Conservation (phyloP, 306 rosid genomes). For the Pterocarpus santalinus region DNA sequence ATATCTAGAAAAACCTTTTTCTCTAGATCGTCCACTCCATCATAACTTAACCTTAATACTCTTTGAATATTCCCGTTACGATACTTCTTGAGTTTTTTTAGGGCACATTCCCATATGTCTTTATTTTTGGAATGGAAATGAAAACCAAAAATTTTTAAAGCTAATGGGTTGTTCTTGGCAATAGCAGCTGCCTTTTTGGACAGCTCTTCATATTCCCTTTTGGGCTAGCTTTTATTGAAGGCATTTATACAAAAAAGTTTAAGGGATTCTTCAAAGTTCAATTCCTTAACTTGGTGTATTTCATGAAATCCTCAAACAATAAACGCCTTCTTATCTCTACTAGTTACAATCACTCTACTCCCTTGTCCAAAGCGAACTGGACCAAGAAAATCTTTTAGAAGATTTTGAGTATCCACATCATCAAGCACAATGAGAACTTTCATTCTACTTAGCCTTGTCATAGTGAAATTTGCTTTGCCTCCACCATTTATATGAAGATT, state of each 20-base stretch:
- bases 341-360: neutral
- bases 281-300: neutral
- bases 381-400: neutral
- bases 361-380: neutral
- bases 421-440: conserved; percentile 11
- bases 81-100: neutral
- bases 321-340: neutral
- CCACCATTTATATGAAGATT: neutral
- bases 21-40: too few relatives aligned
- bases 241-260: neutral
- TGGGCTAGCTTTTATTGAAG: conserved; percentile 5
- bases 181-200: too few relatives aligned
- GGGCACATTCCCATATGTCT: conserved; percentile 10
- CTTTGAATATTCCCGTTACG: neutral
- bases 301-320: neutral
- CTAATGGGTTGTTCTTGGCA: too few relatives aligned
- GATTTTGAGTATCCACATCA: neutral
- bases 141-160: conserved; percentile 24
- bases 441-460: neutral
- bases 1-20: too few relatives aligned
- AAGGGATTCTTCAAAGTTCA: neutral
- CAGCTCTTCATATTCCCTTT: too few relatives aligned
- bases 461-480: neutral
- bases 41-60: neutral
- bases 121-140: neutral